Conservation (phyloP, 2,329 filamentous ascomycete genomes). For the Simplicillium aogashimaense region DNA sequence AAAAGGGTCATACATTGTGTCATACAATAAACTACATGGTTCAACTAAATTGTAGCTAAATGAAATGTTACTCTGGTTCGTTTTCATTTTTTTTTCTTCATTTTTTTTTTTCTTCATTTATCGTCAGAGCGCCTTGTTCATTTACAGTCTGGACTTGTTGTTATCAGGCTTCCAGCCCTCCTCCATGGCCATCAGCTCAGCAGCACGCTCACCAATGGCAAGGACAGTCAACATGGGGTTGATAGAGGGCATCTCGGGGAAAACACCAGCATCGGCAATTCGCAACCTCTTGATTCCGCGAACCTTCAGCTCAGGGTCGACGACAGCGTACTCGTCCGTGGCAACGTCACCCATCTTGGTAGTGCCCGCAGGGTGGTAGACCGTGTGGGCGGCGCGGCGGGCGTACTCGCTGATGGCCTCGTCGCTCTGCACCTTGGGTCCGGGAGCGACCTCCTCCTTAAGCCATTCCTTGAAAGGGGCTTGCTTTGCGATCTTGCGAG, state of each 20-base stretch:
- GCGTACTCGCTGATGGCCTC: conserved; percentile 77
- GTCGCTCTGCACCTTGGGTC: conserved; percentile 62
- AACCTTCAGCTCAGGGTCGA: conserved; percentile 65
- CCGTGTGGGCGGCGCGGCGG: conserved; percentile 71
- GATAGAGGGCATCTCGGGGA: conserved; percentile 77
- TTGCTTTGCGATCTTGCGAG: conserved; percentile 66
- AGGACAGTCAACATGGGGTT: conserved; percentile 90
- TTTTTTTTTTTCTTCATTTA: not conserved
- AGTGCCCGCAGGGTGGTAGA: conserved; percentile 83
- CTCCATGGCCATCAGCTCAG: conserved; percentile 67
- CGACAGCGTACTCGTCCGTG: conserved; percentile 64
- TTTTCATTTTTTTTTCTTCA: no score
- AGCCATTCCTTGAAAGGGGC: conserved; percentile 75
- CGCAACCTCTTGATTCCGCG: conserved; percentile 63
- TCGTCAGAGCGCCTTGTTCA: not conserved
- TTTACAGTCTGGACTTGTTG: conserved; percentile 6
- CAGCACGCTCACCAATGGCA: conserved; percentile 71
- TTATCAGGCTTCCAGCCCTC: conserved; percentile 38
- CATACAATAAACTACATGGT: no score
- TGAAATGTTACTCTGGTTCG: no score
- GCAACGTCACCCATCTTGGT: conserved; percentile 77
- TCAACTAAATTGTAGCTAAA: no score
- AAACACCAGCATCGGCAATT: conserved; percentile 79
- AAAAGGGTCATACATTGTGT: no score
- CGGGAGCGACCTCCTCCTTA: conserved; percentile 72